phyloP scores from a whole-genome alignment of 1,284 basidiomycete genomes.

The Cutaneotrichosporon daszewskae region DNA sequence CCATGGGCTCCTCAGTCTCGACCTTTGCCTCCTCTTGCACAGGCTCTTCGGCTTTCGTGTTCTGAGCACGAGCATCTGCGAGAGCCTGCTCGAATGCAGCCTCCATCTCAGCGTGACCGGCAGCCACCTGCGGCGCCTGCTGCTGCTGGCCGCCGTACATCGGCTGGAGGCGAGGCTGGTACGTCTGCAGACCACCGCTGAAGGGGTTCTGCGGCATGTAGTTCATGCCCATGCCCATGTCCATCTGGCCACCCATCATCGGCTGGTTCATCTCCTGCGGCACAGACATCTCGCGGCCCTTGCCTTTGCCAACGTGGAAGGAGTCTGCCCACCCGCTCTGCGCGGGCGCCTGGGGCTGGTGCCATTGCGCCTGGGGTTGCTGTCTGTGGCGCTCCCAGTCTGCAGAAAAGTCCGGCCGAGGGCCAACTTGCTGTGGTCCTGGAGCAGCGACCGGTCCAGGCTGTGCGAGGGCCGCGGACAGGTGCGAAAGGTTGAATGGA shows the following conservation, averaged over 20 bases:
- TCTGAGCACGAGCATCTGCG: constrained; percentile 55
- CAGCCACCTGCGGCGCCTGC: not conserved
- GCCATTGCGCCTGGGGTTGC: constrained; percentile 13
- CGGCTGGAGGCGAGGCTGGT: constrained; percentile 17
- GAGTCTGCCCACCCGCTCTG: constrained; percentile 11
- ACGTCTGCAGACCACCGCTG: constrained; percentile 13
- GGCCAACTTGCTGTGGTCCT: constrained; percentile 9
- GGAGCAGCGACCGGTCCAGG: constrained; percentile 9
- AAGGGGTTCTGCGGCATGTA: constrained; percentile 12
- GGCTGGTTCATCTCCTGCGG: constrained; percentile 1
- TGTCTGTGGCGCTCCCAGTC: constrained; percentile 13
- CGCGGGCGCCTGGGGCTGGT: constrained; percentile 6
- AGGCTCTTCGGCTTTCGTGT: constrained; percentile 16
- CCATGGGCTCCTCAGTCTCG: constrained; percentile 43
- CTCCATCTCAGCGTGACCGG: constrained; percentile 51
- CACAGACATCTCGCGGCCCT: constrained; percentile 16
- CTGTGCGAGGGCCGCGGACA: constrained; percentile 33
- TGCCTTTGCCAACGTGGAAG: constrained; percentile 21
- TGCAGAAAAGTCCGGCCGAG: no score
- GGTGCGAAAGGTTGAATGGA: constrained; percentile 44
- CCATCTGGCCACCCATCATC: constrained; percentile 8
- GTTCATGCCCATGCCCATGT: constrained; percentile 5
- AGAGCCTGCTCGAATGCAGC: constrained; percentile 74
- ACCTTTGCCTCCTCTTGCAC: constrained; percentile 53
- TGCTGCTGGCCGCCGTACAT: constrained; percentile 37